Conservation (phyloP, 2,329 filamentous ascomycete species). For the Fusarium metavorans region DNA sequence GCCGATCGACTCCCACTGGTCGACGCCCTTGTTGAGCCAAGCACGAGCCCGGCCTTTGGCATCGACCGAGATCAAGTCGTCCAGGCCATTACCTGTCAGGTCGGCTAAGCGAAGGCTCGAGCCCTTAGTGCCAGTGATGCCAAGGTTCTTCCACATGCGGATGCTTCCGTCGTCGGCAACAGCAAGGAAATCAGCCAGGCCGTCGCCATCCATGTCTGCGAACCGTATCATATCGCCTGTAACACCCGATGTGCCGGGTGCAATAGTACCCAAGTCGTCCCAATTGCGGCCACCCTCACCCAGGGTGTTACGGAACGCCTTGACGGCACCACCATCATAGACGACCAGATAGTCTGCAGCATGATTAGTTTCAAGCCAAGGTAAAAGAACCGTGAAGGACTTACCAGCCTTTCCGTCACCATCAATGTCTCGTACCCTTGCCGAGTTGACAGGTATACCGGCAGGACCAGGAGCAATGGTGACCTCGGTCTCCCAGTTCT, state of each 20-base stretch:
- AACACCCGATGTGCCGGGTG: not conserved
- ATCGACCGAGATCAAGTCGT: constrained; percentile 7
- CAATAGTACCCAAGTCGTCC: not conserved
- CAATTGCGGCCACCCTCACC: not conserved
- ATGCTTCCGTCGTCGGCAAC: constrained; percentile 9
- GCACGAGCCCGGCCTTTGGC: not conserved
- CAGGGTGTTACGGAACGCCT: not conserved
- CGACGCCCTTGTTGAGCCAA: constrained; percentile 15
- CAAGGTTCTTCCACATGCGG: constrained; percentile 30
- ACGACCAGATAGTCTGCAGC: constrained; percentile 27
- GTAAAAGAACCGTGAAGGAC: not conserved
- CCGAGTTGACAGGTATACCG: not conserved
- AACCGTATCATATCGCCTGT: constrained; percentile 11
- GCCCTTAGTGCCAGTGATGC: not conserved
- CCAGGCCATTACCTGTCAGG: not conserved
- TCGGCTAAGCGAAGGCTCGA: not conserved
- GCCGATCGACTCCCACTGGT: constrained; percentile 2
- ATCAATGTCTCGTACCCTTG: not conserved
- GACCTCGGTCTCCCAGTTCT: constrained; percentile 3
- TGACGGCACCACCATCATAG: constrained; percentile 33
- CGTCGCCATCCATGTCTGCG: constrained; percentile 28
- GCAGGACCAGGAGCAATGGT: constrained; percentile 7
- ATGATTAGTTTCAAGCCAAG: not conserved
- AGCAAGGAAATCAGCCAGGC: constrained; percentile 28
- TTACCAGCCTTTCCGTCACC: constrained; percentile 1